phyloP scores from a whole-genome alignment of 129 eudicot genomes.

The Flaveria brownii region DNA sequence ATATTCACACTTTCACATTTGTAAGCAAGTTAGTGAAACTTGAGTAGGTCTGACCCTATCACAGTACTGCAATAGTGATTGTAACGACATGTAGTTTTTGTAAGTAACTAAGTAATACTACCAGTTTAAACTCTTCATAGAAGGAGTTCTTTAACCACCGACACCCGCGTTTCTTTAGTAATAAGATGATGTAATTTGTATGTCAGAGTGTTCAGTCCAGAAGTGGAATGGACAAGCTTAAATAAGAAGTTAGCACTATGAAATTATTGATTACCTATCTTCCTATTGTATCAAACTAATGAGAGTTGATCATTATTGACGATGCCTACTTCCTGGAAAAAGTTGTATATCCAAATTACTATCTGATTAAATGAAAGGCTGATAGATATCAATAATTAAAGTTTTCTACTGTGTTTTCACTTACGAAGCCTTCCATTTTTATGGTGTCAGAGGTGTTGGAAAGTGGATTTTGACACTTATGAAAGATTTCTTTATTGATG shows the following conservation, averaged over 20 bases:
- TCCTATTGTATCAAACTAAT: not conserved
- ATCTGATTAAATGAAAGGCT: not conserved
- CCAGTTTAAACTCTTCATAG: not conserved
- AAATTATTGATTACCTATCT: too few species aligned
- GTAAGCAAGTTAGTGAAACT: not conserved
- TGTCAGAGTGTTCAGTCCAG: not conserved
- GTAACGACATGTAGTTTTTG: too few species aligned
- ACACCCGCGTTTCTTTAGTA: not conserved
- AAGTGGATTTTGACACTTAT: slow-evolving; percentile 82
- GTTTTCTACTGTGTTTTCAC: not conserved
- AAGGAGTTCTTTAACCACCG: not conserved
- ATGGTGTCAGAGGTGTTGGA: slow-evolving; percentile 70
- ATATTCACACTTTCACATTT: not conserved
- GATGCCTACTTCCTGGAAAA: slow-evolving; percentile 11
- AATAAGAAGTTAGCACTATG: too few species aligned
- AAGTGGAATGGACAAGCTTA: not conserved
- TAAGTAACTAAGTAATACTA: not conserved
- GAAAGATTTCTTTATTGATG: slow-evolving; percentile 68
- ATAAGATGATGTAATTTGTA: not conserved
- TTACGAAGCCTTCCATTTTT: not conserved
- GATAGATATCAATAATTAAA: not conserved
- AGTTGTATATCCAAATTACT: not conserved
- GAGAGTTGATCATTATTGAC: slow-evolving; percentile 7
- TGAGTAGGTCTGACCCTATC: not conserved
- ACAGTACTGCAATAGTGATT: too few species aligned